Conservation (phyloP, 192 early-diverging fungal genomes). For the Umbelopsis vinacea region DNA sequence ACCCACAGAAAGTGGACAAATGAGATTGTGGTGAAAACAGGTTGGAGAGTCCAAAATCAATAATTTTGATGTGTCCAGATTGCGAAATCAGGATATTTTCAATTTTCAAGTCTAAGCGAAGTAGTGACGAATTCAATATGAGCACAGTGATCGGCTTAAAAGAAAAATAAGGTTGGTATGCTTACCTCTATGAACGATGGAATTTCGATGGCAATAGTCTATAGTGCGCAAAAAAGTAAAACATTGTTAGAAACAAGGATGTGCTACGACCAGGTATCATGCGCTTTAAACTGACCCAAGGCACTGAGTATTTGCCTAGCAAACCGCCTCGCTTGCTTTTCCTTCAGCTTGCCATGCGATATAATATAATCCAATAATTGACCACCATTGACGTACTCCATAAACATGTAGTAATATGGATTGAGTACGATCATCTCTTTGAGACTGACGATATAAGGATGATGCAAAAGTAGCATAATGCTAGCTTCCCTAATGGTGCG, state of each 20-base stretch:
- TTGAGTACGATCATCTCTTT: slow-evolving; percentile 71
- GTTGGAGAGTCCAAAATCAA: slow-evolving; percentile 91
- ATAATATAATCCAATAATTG: slow-evolving; percentile 88
- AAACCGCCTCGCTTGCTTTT: slow-evolving; percentile 77
- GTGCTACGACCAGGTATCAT: neutral
- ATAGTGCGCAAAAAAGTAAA: neutral
- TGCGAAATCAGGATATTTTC: slow-evolving; percentile 84
- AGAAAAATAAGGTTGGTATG: neutral
- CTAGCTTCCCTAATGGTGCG: slow-evolving; percentile 72
- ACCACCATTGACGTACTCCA: slow-evolving; percentile 82
- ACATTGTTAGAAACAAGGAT: neutral
- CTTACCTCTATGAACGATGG: slow-evolving; percentile 67
- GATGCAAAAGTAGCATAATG: slow-evolving; percentile 78
- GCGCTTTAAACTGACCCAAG: slow-evolving; percentile 42
- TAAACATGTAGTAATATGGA: slow-evolving; percentile 75
- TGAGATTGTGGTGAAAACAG: slow-evolving; percentile 56
- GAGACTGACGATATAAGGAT: slow-evolving; percentile 83
- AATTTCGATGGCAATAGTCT: slow-evolving; percentile 65
- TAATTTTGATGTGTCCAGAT: slow-evolving; percentile 75
- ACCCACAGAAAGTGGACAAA: slow-evolving; percentile 63
- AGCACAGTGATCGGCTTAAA: neutral
- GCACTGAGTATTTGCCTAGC: slow-evolving; percentile 79
- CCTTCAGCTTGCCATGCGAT: slow-evolving; percentile 76
- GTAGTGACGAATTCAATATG: neutral
- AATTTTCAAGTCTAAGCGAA: slow-evolving; percentile 68